Base-by-base conservation (phyloP, 352 stramenopile species). In the Lagenidium sp. region DNA sequence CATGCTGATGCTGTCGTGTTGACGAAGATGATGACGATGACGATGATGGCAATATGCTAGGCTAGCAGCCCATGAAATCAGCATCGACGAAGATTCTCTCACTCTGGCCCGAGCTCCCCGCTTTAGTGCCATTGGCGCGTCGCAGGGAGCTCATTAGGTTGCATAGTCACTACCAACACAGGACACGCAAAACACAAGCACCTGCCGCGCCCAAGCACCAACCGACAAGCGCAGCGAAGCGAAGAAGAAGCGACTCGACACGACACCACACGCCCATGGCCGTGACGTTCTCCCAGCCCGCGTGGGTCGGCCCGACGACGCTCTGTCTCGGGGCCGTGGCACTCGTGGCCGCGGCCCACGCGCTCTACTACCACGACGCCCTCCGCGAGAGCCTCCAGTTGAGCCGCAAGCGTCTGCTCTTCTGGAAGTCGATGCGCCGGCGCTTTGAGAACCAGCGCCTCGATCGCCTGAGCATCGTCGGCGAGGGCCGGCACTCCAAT, bases 391-490 rank as follows among this genome's bases (percentile, higher is more conserved):
- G 58, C n/a, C 49, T 80, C 43, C 57, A 41, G 36, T 47, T 62
- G 24, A 56, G 59, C 31, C 65, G 61, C 50, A 81, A 79, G 49
- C 68, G 70, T 21, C 36, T 83, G 46, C 47, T 83, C 38, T 70
- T 88, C 49, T 80, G 69, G 54, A 69, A 69, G 30, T 83, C 68
- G 23, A 85, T 88, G 70, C 72, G 76, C 34, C 76, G 76, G 18
- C 76, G 76, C 32, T 88, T 82, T 41, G 73, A 75, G 44, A 84
- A 81, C 48, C 76, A 80, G 47, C 72, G 72, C 2, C 60, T 88
- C 47, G 72, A 80, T 41, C 69, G 72, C 2, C 68, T 88, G 43
- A 85, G 72, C 45, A 78, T 64, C 16, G 49, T 85, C 29, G 63
- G 68, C 22, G 65, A 84, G 35, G 68, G 67, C 39, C 70, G 70